Conservation (phyloP, 768 basidiomycete genomes). For the Suillus alpinus region DNA sequence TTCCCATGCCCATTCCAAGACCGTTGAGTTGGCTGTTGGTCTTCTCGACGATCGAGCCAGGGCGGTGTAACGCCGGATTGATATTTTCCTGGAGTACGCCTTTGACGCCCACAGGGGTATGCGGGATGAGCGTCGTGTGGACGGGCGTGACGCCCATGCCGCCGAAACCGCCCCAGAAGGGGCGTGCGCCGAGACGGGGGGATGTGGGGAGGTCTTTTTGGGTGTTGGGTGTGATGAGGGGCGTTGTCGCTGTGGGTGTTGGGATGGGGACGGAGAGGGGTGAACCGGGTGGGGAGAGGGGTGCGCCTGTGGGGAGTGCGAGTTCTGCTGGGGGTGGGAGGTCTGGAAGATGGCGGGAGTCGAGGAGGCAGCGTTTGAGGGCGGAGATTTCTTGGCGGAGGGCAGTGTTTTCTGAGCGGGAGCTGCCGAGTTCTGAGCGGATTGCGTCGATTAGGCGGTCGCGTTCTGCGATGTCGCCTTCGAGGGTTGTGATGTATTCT, state of each 20-base stretch:
- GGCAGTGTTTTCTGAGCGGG: constrained; percentile 79
- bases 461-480: constrained; percentile 89
- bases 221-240: constrained; percentile 61
- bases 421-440: constrained; percentile 76
- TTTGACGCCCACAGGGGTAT: constrained; percentile 40
- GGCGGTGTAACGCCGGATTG: constrained; percentile 25
- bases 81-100: constrained; percentile 24
- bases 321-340: constrained; percentile 46
- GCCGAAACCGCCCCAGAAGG: constrained; percentile 84
- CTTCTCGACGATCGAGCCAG: constrained; percentile 26
- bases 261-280: constrained; percentile 24
- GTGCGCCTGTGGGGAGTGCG: constrained; percentile 33
- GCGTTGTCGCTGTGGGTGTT: not conserved
- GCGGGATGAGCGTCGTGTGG: constrained; percentile 80
- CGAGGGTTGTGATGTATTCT: constrained; percentile 95
- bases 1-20: constrained; percentile 20
- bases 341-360: constrained; percentile 52
- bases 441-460: constrained; percentile 89
- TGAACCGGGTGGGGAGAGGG: not conserved
- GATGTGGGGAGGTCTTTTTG: constrained; percentile 75
- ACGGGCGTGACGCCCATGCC: constrained; percentile 77
- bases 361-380: constrained; percentile 72
- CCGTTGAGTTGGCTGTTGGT: constrained; percentile 28
- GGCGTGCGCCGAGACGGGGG: constrained; percentile 45
- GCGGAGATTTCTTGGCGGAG: constrained; percentile 73